Percentiles rank a stretch among this genome's conserved stretches.
Conservation (phyloP, 495 filamentous ascomycete species). For the Diplogelasinospora grovesii region DNA sequence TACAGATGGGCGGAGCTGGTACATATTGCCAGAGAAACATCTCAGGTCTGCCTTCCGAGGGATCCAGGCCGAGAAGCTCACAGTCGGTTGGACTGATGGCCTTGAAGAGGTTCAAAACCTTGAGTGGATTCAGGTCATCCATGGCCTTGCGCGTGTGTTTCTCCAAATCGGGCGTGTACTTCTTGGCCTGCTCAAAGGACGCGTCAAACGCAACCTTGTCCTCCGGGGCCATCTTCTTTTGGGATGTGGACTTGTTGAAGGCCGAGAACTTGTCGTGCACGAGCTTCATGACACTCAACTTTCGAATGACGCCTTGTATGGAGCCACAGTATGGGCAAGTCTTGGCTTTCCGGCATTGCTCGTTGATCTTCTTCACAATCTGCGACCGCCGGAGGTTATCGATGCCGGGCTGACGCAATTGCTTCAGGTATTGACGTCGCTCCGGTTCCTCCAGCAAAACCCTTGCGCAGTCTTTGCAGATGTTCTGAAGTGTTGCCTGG, state of each 20-base stretch:
- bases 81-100: slow-evolving; percentile 79
- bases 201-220: slow-evolving; percentile 77
- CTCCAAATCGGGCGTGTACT: slow-evolving; percentile 71
- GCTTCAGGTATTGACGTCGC: slow-evolving; percentile 61
- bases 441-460: slow-evolving; percentile 75
- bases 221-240: slow-evolving; percentile 70
- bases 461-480: slow-evolving; percentile 82
- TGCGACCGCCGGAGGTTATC: slow-evolving; percentile 75
- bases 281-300: slow-evolving; percentile 80
- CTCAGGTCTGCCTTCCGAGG: slow-evolving; percentile 80
- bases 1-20: slow-evolving; percentile 86
- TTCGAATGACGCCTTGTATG: slow-evolving; percentile 84
- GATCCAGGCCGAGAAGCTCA: slow-evolving; percentile 82
- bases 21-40: slow-evolving; percentile 98
- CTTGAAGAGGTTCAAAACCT: slow-evolving; percentile 84
- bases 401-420: slow-evolving; percentile 71
- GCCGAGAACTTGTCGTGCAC: slow-evolving; percentile 86
- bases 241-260: slow-evolving; percentile 78
- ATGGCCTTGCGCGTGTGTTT: slow-evolving; percentile 83
- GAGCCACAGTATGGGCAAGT: slow-evolving; percentile 67
- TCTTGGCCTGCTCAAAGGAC: slow-evolving; percentile 71
- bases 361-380: slow-evolving; percentile 80
- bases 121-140: slow-evolving; percentile 87
- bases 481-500: slow-evolving; percentile 79
- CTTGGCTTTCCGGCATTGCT: slow-evolving; percentile 79